These are phyloP conservation scores for Dimocarpus longan DNA, from an alignment of 345 rosid genomes.

Conservation along the genomic window DNA sequence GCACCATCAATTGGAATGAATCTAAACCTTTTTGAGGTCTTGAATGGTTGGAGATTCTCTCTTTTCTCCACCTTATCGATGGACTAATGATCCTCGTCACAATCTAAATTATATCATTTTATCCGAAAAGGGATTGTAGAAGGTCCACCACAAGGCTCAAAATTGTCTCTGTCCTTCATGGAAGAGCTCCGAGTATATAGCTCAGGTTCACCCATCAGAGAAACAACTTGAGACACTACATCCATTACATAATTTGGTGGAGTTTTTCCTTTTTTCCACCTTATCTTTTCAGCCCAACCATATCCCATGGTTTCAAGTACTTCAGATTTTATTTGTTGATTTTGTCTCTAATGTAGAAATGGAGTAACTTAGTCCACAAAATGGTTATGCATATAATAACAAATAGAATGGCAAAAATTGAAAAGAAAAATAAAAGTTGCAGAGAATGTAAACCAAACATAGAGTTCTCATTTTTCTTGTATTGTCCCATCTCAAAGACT, in stretches of 20 bases:
- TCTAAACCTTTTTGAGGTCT: too few species aligned
- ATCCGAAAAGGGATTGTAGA: slow-evolving; percentile 27
- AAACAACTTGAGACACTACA: too few species aligned
- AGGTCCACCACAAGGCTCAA: slow-evolving; percentile 38
- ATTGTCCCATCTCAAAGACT: slow-evolving; percentile 10
- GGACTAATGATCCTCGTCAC: slow-evolving; percentile 36
- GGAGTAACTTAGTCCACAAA: background rate
- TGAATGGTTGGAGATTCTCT: too few species aligned
- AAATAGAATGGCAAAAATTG: background rate
- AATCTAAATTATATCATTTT: slow-evolving; percentile 28
- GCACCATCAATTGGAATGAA: too few species aligned
- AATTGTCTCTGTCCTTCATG: slow-evolving; percentile 17
- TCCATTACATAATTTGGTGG: slow-evolving; percentile 14
- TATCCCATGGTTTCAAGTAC: background rate
- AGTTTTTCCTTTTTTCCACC: background rate
- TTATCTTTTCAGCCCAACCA: background rate
- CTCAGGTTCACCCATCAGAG: background rate
- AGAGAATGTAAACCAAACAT: background rate
- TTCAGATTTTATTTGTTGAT: slow-evolving; percentile 3
- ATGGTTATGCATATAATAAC: background rate
- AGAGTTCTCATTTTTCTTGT: background rate
- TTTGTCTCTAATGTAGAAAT: slow-evolving; percentile 5
- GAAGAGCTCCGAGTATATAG: slow-evolving; percentile 22
- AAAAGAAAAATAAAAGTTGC: background rate
- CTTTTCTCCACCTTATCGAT: slow-evolving; percentile 4